Evolutionary conservation across 305 asterid species (phyloP).

Genomic region (Fraxinus greggii): DNA sequence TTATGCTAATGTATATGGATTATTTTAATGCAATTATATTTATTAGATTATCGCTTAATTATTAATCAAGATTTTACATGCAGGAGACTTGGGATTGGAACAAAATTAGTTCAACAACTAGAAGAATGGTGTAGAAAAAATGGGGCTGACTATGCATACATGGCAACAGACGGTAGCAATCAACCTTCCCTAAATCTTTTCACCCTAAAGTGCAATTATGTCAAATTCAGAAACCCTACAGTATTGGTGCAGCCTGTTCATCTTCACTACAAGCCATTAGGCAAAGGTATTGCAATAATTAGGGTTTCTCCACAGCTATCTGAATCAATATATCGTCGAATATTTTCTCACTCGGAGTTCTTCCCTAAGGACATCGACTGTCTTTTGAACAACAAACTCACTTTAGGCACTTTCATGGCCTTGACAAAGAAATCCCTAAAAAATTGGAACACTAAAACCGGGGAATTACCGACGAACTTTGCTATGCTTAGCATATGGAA

Average conservation of each 20-base stretch:
- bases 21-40: not conserved
- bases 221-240: slow-evolving; percentile 62
- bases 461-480: slow-evolving; percentile 40
- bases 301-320: slow-evolving; percentile 45
- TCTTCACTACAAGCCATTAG: slow-evolving; percentile 52
- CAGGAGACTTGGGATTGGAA: slow-evolving; percentile 81
- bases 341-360: slow-evolving; percentile 54
- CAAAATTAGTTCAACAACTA: slow-evolving; percentile 55
- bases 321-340: slow-evolving; percentile 37
- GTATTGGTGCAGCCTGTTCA: slow-evolving; percentile 82
- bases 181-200: slow-evolving; percentile 63
- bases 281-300: slow-evolving; percentile 35
- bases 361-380: slow-evolving; percentile 63
- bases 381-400: slow-evolving; percentile 53
- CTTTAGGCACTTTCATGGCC: slow-evolving; percentile 78
- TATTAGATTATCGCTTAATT: not conserved
- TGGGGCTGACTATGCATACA: slow-evolving; percentile 72
- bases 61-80: slow-evolving; percentile 1
- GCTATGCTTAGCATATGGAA: slow-evolving; percentile 62
- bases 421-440: slow-evolving; percentile 40
- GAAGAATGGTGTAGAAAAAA: slow-evolving; percentile 57
- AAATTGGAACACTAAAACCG: slow-evolving; percentile 44
- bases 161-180: slow-evolving; percentile 77
- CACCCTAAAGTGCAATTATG: slow-evolving; percentile 52
- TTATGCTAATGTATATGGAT: not conserved